A percentile compares a stretch with the other conserved stretches of the same genome.
These are phyloP conservation scores for Tolypocladium sp. DNA, from an alignment of 2,329 filamentous ascomycete genomes.

Conservation along the genomic window DNA sequence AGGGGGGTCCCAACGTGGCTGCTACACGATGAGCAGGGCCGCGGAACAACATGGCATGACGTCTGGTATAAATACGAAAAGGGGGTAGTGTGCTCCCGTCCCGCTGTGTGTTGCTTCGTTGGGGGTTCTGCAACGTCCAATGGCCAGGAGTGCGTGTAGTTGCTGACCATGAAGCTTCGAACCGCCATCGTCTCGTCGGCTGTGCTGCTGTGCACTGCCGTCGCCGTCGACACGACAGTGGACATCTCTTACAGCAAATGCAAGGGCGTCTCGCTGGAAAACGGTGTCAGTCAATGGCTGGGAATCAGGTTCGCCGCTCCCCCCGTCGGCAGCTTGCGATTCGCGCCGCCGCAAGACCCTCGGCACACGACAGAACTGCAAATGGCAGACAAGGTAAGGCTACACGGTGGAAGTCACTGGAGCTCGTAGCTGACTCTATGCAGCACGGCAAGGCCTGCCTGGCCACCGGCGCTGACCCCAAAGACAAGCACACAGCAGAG, in stretches of 20 bases:
- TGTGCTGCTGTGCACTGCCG: conserved; percentile 3
- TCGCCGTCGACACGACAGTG: conserved; percentile 27
- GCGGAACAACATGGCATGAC: neutral
- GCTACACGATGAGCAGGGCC: neutral
- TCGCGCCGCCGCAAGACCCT: conserved; percentile 59
- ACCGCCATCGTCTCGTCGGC: neutral
- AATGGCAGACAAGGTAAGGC: conserved; percentile 42
- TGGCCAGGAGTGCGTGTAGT: neutral
- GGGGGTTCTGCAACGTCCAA: neutral
- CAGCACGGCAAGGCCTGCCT: conserved; percentile 15
- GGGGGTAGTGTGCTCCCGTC: neutral
- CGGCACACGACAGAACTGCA: conserved; percentile 31
- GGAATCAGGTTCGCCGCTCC: conserved; percentile 67
- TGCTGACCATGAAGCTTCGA: neutral
- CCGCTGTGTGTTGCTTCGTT: neutral
- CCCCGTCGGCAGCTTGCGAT: conserved; percentile 56
- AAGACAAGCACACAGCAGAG: conserved; percentile 32
- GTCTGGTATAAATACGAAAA: neutral
- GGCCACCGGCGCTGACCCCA: conserved; percentile 15
- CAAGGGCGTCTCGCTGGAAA: conserved; percentile 40
- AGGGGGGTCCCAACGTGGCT: neutral
- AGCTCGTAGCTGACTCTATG: neutral
- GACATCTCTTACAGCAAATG: conserved; percentile 61
- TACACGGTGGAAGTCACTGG: neutral
- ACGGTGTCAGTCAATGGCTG: conserved; percentile 61